These are phyloP conservation scores for Alternaria atra DNA, from an alignment of 2,329 filamentous ascomycete genomes.

Conservation along the genomic window DNA sequence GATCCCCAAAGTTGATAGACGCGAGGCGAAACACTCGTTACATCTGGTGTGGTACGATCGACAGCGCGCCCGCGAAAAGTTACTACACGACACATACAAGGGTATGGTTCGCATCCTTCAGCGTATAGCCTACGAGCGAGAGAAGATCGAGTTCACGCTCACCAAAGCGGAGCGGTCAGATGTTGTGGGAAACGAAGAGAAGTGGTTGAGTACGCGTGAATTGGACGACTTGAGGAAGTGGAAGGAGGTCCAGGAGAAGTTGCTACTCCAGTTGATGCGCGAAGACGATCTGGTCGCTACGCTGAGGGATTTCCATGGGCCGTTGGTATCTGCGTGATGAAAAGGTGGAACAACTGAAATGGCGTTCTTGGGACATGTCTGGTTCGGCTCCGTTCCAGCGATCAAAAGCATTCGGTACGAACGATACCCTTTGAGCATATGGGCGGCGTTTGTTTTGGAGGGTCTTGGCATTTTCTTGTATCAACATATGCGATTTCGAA, in stretches of 20 bases:
- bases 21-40: constrained; percentile 82
- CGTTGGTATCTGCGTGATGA: constrained; percentile 33
- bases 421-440: constrained; percentile 15
- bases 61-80: constrained; percentile 72
- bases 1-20: constrained; percentile 85
- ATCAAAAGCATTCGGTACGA: constrained; percentile 15
- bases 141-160: constrained; percentile 75
- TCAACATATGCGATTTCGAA: neutral
- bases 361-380: constrained; percentile 4
- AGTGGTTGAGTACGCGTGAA: constrained; percentile 78
- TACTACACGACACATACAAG: constrained; percentile 87
- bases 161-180: constrained; percentile 85
- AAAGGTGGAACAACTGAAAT: neutral
- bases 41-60: constrained; percentile 93
- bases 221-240: constrained; percentile 72
- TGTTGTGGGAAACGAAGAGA: constrained; percentile 83
- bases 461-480: neutral
- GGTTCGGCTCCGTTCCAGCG: neutral
- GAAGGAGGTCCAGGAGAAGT: constrained; percentile 70
- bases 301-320: constrained; percentile 70
- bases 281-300: constrained; percentile 87
- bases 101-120: constrained; percentile 86
- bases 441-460: constrained; percentile 8
- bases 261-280: constrained; percentile 80
- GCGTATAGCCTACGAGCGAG: constrained; percentile 78